Conservation (phyloP, 2,329 filamentous ascomycete species). For the Fusarium aywerte region DNA sequence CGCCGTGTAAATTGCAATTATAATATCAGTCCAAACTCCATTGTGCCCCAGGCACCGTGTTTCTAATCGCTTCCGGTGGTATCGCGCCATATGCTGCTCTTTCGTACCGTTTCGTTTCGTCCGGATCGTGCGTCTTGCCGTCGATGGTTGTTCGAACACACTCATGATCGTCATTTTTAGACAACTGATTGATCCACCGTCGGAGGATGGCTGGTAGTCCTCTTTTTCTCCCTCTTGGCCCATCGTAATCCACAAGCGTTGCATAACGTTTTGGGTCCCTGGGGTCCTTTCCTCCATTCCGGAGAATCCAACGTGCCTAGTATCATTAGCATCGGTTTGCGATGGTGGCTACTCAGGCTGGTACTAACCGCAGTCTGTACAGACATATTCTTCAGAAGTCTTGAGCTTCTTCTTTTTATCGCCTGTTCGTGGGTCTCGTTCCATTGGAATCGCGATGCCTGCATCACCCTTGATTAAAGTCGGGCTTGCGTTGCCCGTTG, state of each 20-base stretch:
- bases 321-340: slow-evolving; percentile 21
- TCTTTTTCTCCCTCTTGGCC: slow-evolving; percentile 86
- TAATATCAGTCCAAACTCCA: slow-evolving; percentile 33
- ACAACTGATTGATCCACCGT: slow-evolving; percentile 42
- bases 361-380: slow-evolving; percentile 83
- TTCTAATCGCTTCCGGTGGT: slow-evolving; percentile 6
- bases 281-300: slow-evolving; percentile 95
- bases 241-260: slow-evolving; percentile 88
- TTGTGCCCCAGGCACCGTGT: slow-evolving; percentile 19
- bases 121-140: neutral
- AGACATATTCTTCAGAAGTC: slow-evolving; percentile 87
- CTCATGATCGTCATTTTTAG: neutral
- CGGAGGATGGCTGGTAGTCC: slow-evolving; percentile 39
- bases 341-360: neutral
- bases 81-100: neutral
- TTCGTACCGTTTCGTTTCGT: slow-evolving; percentile 1
- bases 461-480: slow-evolving; percentile 85
- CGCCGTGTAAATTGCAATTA: slow-evolving; percentile 34
- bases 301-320: slow-evolving; percentile 86
- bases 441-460: slow-evolving; percentile 84
- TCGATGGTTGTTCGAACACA: neutral
- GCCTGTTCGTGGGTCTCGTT: slow-evolving; percentile 76
- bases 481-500: slow-evolving; percentile 84
- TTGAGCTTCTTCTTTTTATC: slow-evolving; percentile 93
- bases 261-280: slow-evolving; percentile 91